Conservation (phyloP, 2,329 filamentous ascomycete genomes). For the Thielaviopsis populi region DNA sequence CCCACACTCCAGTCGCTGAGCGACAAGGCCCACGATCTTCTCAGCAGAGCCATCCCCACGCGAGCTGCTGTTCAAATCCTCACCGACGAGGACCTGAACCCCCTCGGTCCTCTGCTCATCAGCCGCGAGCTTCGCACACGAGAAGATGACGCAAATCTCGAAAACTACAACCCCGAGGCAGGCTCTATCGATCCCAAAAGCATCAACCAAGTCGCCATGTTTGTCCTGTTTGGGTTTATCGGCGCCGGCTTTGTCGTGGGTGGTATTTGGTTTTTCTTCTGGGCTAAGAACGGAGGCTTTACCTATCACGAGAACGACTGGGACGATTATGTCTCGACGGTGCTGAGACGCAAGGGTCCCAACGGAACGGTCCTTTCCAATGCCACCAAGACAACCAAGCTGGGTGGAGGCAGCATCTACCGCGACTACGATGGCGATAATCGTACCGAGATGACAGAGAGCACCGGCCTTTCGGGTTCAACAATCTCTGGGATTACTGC, state of each 20-base stretch:
- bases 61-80: background rate
- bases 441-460: constrained; percentile 32
- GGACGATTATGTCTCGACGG: constrained; percentile 97
- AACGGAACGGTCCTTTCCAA: constrained; percentile 76
- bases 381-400: constrained; percentile 64
- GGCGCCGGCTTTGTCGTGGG: constrained; percentile 59
- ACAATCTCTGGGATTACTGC: constrained; percentile 31
- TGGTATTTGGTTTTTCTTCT: constrained; percentile 96
- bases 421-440: constrained; percentile 49
- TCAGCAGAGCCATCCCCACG: background rate
- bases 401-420: constrained; percentile 79
- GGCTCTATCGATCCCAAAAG: constrained; percentile 40
- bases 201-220: constrained; percentile 56
- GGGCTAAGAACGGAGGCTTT: constrained; percentile 92
- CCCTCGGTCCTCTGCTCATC: constrained; percentile 29
- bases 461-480: constrained; percentile 33
- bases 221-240: constrained; percentile 74
- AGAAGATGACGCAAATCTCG: constrained; percentile 24
- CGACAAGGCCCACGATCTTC: constrained; percentile 4
- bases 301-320: constrained; percentile 73
- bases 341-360: constrained; percentile 73
- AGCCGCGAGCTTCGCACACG: constrained; percentile 30
- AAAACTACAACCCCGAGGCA: constrained; percentile 26
- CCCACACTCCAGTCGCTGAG: constrained; percentile 7
- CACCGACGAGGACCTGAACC: constrained; percentile 6